Base-by-base conservation (phyloP, 2,329 filamentous ascomycete genomes). In the Apiospora saccharicola region DNA sequence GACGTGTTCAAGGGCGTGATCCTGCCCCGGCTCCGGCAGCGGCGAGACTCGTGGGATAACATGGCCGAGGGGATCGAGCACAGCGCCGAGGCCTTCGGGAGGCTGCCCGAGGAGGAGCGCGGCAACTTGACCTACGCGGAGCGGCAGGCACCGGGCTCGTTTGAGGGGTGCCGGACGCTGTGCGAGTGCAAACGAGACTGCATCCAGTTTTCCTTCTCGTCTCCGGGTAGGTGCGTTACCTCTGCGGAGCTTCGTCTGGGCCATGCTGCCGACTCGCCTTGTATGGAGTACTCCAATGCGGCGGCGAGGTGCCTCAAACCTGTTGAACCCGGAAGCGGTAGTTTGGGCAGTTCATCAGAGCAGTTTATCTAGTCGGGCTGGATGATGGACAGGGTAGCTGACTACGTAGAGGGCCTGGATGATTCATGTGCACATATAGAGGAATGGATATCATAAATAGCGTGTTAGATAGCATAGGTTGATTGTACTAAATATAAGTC, bases 21-120 rank as follows among this genome's bases (percentile, higher is more conserved):
- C 34, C 70, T 77, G 2, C 79, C 79, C 3, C 74, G 71, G 10
- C 49, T 81, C 16, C 61, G 72, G 13, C 43, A 77, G 2, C 67
- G 76, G 64, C 76, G 72, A 19, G 70, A 71, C 4, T 76, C 78
- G n/a, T 81, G 80, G 80, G 79, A 81, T 70, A 81, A 81, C 71
- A 68, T 78, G 49, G 79, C 79, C 0, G 77, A 77, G 0, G 68
- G 70, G 3, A 75, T 77, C 10, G 22, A 68, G 43, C 44, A 68
- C 41, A 68, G 64, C 41, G 19, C 41, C 0, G 64, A 68, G 6
- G 0, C 3, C n/a, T 43, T 68, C 10, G 37, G 1, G n/a, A 26
- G 30, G n/a, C 41, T 68, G 2, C 16, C 64, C 12, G 64, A 68
- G 4, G 41, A 7, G 22, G n/a, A 46, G 13, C 64, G 37, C 41